Evolutionary conservation across 225 moss, liverwort and hornwort genomes (phyloP).

Genomic region (Thuidium tamariscinum): DNA sequence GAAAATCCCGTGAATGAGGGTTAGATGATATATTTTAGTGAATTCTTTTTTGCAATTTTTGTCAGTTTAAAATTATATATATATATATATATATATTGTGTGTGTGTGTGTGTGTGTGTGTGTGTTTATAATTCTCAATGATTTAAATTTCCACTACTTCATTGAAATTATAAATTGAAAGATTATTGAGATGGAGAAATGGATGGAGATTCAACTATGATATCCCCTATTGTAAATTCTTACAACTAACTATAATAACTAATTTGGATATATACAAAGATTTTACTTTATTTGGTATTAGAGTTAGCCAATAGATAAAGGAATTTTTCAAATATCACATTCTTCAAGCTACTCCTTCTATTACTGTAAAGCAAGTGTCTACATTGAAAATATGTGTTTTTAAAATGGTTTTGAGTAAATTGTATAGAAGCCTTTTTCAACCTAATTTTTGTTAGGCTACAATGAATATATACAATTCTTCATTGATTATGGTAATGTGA

Average conservation of each 20-base stretch:
- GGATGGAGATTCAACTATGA: neutral
- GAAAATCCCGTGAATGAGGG: rapidly evolving
- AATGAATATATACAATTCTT: neutral
- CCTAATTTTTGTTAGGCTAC: too few species aligned
- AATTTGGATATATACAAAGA: too few species aligned
- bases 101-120: too few species aligned
- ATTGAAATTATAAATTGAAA: neutral
- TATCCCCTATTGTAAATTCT: neutral
- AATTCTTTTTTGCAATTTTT: neutral
- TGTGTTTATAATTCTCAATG: neutral
- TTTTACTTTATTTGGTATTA: too few species aligned
- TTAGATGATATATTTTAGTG: neutral
- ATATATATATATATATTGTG: too few species aligned
- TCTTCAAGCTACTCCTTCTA: rapidly evolving
- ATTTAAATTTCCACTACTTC: neutral
- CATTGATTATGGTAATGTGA: neutral
- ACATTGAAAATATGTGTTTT: neutral
- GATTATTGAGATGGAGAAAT: neutral
- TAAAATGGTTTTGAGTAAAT: neutral
- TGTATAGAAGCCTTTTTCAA: rapidly evolving
- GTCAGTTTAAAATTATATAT: neutral
- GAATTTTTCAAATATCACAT: neutral
- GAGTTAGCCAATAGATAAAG: rapidly evolving
- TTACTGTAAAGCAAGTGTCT: rapidly evolving
- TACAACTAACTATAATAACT: neutral